These are phyloP conservation scores for Trichoderma reesei DNA, from an alignment of 495 filamentous ascomycete genomes.

Conservation along the genomic window DNA sequence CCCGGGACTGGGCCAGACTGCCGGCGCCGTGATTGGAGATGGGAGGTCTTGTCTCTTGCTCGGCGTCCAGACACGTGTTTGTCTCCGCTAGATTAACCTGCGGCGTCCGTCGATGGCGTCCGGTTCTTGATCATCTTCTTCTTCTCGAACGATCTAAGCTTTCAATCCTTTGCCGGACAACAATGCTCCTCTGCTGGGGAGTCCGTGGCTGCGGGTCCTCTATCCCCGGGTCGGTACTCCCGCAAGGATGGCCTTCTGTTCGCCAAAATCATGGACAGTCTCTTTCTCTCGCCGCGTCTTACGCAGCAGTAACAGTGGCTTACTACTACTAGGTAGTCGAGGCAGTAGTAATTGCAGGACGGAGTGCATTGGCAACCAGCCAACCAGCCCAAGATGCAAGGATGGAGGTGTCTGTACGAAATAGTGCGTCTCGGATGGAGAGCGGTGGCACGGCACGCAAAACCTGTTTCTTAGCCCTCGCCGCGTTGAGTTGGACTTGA, in stretches of 20 bases:
- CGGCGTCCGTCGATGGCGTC: too few relatives aligned
- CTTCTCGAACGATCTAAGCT: not conserved
- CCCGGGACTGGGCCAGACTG: not conserved
- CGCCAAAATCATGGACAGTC: not conserved
- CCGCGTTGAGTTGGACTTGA: too few relatives aligned
- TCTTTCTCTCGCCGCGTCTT: not conserved
- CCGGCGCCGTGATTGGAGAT: not conserved
- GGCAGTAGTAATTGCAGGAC: too few relatives aligned
- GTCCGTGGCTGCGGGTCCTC: not conserved
- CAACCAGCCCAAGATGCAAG: too few relatives aligned
- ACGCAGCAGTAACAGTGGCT: too few relatives aligned
- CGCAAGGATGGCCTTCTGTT: not conserved
- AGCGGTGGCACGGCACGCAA: not conserved
- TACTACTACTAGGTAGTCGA: not conserved
- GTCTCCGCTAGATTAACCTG: not conserved
- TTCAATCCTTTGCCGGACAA: not conserved
- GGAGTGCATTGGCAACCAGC: too few relatives aligned
- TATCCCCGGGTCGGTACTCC: not conserved
- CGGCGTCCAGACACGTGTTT: not conserved
- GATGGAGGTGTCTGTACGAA: too few relatives aligned
- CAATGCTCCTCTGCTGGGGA: not conserved
- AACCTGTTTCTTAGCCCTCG: not conserved
- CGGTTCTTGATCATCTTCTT: not conserved
- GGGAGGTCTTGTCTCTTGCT: not conserved
- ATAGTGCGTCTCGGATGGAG: too few relatives aligned